phyloP scores from a whole-genome alignment of 2,329 filamentous ascomycete genomes.

The Fusarium protoensiforme region DNA sequence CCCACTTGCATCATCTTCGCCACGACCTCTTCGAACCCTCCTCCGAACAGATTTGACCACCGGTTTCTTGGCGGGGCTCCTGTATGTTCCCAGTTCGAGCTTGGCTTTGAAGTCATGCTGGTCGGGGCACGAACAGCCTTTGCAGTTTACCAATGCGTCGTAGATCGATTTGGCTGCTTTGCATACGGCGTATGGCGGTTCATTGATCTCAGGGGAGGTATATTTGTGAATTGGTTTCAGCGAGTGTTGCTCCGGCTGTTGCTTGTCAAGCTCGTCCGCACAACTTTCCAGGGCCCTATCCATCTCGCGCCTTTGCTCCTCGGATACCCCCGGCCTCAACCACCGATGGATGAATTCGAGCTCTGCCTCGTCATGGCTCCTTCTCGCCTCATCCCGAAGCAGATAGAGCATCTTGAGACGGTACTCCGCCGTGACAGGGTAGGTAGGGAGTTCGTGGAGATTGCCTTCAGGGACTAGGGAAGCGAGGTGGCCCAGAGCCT shows the following conservation, averaged over 20 bases:
- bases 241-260: not conserved
- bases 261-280: not conserved
- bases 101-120: constrained; percentile 5
- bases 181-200: not conserved
- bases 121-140: not conserved
- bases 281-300: not conserved
- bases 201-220: not conserved
- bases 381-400: not conserved
- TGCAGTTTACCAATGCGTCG: not conserved
- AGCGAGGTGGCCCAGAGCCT: not conserved
- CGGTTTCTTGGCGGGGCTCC: not conserved
- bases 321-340: not conserved
- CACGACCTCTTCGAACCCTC: not conserved
- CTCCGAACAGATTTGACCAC: not conserved
- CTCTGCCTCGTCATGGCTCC: not conserved
- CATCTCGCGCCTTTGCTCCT: not conserved
- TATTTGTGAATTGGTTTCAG: not conserved
- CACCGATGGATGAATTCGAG: not conserved
- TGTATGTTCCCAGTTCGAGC: constrained; percentile 5
- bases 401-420: not conserved
- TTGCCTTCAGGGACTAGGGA: not conserved
- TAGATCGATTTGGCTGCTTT: constrained; percentile 17
- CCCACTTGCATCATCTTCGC: not conserved
- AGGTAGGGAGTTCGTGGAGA: not conserved
- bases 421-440: not conserved